A percentile compares a stretch with the other conserved stretches of the same genome.
Conservation (phyloP, 2,329 filamentous ascomycete genomes). For the Helotiales sp. region DNA sequence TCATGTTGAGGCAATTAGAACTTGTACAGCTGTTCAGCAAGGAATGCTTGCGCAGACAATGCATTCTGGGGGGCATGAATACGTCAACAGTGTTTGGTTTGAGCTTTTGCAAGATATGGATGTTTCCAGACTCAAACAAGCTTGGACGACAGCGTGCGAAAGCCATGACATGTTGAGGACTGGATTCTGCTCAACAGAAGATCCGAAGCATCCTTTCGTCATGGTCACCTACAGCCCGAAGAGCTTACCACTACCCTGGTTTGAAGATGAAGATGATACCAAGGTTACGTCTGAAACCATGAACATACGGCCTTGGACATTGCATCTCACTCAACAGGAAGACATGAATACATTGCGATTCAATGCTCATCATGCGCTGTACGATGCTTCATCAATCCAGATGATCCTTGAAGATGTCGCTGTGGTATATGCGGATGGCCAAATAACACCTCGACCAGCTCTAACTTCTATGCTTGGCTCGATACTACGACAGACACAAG, state of each 20-base stretch:
- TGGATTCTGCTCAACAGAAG: conserved; percentile 66
- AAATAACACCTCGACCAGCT: conserved; percentile 28
- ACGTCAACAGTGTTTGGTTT: conserved; percentile 73
- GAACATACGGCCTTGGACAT: conserved; percentile 29
- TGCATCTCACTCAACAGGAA: conserved; percentile 17
- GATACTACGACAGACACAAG: conserved; percentile 41
- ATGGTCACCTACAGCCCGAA: conserved; percentile 65
- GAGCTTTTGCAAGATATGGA: conserved; percentile 44
- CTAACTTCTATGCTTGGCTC: conserved; percentile 45
- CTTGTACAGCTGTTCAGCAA: conserved; percentile 77
- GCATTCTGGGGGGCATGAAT: conserved; percentile 64
- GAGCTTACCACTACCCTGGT: conserved; percentile 41
- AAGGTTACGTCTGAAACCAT: conserved; percentile 10
- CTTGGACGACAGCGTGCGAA: conserved; percentile 58
- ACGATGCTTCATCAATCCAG: conserved; percentile 76
- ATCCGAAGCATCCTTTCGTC: conserved; percentile 63
- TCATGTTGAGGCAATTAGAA: conserved; percentile 60
- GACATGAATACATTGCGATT: conserved; percentile 24
- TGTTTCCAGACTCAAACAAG: conserved; percentile 45
- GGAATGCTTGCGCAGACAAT: conserved; percentile 78
- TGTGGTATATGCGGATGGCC: conserved; percentile 37
- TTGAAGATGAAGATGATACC: conserved; percentile 19
- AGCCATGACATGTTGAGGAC: conserved; percentile 74
- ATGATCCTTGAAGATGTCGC: conserved; percentile 62
- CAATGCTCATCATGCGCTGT: conserved; percentile 71